A percentile compares a stretch with the other conserved stretches of the same genome.
Conservation (phyloP, 495 filamentous ascomycete genomes). For the Penicillium argentinense region DNA sequence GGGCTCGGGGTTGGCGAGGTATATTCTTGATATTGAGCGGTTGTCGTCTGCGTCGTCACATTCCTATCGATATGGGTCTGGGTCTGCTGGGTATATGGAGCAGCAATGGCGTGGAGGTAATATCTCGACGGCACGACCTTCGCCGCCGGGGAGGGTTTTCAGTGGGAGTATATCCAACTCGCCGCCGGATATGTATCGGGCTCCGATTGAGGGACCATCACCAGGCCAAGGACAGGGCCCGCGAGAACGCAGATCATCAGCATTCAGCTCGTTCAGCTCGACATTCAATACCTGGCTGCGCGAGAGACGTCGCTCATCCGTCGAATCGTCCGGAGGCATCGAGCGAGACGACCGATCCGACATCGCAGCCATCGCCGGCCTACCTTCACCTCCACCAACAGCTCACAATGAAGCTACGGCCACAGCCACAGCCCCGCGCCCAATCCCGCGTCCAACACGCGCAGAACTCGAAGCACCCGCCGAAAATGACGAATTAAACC, state of each 20-base stretch:
- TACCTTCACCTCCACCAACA: not conserved
- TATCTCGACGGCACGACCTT: not conserved
- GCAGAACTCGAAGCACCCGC: not conserved
- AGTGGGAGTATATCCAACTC: not conserved
- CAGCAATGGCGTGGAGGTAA: too few species aligned
- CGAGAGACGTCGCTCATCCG: not conserved
- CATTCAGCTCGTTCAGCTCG: slow-evolving; percentile 1
- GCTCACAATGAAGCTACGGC: not conserved
- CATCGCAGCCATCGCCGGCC: not conserved
- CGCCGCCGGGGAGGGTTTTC: not conserved
- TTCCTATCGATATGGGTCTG: not conserved
- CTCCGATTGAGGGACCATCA: not conserved
- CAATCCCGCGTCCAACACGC: not conserved
- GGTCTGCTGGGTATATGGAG: too few species aligned
- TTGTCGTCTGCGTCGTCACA: not conserved
- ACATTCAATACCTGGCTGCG: not conserved
- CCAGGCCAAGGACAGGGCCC: not conserved
- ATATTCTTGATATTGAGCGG: slow-evolving; percentile 1
- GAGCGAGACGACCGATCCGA: not conserved
- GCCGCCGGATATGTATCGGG: not conserved
- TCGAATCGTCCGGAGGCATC: not conserved
- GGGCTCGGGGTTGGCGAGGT: slow-evolving; percentile 1
- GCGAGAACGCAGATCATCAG: not conserved
- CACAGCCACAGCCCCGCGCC: not conserved
- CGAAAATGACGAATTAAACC: not conserved